These are phyloP conservation scores for Camillea tinctor DNA, from an alignment of 2,329 filamentous ascomycete species.

Conservation along the genomic window DNA sequence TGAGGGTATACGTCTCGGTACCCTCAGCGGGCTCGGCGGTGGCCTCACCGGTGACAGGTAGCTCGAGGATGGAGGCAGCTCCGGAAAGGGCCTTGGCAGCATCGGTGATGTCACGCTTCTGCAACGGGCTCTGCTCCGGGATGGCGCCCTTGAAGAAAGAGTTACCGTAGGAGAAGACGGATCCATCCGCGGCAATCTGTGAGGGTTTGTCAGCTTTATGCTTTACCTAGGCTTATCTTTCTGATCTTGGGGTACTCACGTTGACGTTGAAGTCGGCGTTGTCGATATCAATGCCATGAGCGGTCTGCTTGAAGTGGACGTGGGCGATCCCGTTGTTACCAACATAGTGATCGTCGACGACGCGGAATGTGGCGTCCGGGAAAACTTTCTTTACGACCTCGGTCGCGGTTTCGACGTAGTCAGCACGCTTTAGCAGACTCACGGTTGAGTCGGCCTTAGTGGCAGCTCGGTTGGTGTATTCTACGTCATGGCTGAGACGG, in stretches of 20 bases:
- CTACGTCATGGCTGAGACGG: conserved; percentile 29
- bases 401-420: conserved; percentile 44
- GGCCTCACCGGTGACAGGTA: conserved; percentile 42
- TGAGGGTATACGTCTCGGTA: conserved; percentile 43
- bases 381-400: conserved; percentile 40
- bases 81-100: conserved; percentile 43
- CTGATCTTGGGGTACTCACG: conserved; percentile 37
- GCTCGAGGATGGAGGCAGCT: conserved; percentile 37
- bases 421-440: conserved; percentile 30
- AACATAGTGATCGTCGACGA: conserved; percentile 52
- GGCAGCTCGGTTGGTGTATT: conserved; percentile 31
- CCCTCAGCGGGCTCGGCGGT: conserved; percentile 38
- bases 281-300: conserved; percentile 57
- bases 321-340: conserved; percentile 56
- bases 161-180: conserved; percentile 58
- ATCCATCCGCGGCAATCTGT: conserved; percentile 51
- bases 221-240: background rate
- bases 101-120: conserved; percentile 42
- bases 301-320: conserved; percentile 59
- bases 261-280: conserved; percentile 62
- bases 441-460: conserved; percentile 24
- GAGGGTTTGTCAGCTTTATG: conserved; percentile 6
- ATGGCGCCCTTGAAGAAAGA: conserved; percentile 43
- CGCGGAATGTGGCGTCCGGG: conserved; percentile 45
- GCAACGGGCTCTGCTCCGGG: conserved; percentile 38